Conservation (phyloP, 2,329 filamentous ascomycete species). For the Penicillium sp. region DNA sequence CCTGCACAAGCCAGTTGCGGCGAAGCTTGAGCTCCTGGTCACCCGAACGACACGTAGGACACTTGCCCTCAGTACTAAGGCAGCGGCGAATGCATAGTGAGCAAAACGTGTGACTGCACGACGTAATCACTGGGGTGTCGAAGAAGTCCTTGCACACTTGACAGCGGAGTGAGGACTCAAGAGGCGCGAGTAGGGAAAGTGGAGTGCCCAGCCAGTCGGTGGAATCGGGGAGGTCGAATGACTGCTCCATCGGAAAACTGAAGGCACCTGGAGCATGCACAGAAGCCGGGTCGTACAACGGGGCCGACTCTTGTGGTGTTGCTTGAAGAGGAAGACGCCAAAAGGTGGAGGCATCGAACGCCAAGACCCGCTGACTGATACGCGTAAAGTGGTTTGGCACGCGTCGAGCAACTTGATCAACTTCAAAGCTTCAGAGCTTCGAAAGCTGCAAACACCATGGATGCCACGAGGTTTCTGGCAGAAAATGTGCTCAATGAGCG, state of each 20-base stretch:
- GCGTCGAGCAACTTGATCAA: conserved; percentile 35
- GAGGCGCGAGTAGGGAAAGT: conserved; percentile 49
- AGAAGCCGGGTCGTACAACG: background rate
- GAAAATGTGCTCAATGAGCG: conserved; percentile 78
- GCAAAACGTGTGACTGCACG: conserved; percentile 95
- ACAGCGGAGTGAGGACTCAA: conserved; percentile 88
- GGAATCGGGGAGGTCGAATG: conserved; percentile 51
- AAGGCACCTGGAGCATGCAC: background rate
- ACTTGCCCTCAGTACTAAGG: conserved; percentile 81
- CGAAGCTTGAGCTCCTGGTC: conserved; percentile 87
- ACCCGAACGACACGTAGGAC: conserved; percentile 77
- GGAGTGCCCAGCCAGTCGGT: conserved; percentile 58
- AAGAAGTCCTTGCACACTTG: conserved; percentile 99
- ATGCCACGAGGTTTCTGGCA: conserved; percentile 75
- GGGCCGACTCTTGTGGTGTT: conserved; percentile 1
- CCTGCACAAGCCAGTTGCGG: conserved; percentile 83
- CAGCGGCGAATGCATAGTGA: conserved; percentile 91
- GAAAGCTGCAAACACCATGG: conserved; percentile 45
- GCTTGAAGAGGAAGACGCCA: conserved; percentile 18
- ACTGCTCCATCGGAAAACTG: conserved; percentile 40
- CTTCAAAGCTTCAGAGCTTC: conserved; percentile 8
- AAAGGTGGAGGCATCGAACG: conserved; percentile 26
- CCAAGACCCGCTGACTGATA: conserved; percentile 51
- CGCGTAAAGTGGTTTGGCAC: conserved; percentile 50
- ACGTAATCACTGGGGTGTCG: conserved; percentile 90